phyloP scores from a whole-genome alignment of 257 asterid genomes.

The Solanum sparsipilum region DNA sequence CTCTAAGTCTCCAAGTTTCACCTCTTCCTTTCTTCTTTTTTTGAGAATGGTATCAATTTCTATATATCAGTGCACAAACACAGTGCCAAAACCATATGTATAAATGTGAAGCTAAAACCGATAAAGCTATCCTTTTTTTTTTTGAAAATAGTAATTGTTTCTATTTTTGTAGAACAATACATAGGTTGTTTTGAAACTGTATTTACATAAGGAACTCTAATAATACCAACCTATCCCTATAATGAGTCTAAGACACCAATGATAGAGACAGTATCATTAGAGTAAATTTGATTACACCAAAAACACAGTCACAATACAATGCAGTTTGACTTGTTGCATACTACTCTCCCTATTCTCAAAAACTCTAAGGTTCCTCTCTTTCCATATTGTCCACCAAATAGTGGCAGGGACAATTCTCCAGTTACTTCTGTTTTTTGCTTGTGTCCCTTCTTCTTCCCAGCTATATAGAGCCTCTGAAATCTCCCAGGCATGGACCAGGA shows the following conservation, averaged over 20 bases:
- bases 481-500: neutral
- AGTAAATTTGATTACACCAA: too few species aligned
- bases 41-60: neutral
- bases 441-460: neutral
- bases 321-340: too few species aligned
- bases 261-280: neutral
- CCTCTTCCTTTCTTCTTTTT: neutral
- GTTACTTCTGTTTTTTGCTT: neutral
- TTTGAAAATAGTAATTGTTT: neutral
- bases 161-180: neutral
- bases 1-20: neutral
- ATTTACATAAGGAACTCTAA: neutral
- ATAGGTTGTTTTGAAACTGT: neutral
- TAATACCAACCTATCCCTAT: neutral
- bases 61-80: neutral
- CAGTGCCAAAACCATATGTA: neutral
- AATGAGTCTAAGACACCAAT: neutral
- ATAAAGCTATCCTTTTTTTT: neutral
- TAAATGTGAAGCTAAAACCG: neutral
- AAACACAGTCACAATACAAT: too few species aligned
- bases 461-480: neutral
- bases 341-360: too few species aligned
- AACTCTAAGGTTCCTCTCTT: neutral
- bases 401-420: neutral
- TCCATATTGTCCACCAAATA: neutral